Percentiles rank a stretch among this genome's conserved stretches.
Conservation (phyloP, 73 alveolate species). For the Paramecium sonneborni region DNA sequence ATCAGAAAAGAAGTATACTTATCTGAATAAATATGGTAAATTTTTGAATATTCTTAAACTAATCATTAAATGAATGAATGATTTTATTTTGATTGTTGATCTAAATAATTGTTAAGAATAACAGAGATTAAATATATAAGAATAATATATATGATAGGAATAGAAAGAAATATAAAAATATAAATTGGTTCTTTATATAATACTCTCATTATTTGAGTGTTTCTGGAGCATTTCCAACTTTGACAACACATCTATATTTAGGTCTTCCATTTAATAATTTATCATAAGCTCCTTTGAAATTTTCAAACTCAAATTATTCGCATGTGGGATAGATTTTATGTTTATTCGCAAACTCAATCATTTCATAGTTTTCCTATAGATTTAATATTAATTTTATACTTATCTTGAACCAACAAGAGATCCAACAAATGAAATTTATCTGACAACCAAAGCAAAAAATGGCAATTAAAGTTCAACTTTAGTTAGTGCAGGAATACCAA, state of each 20-base stretch:
- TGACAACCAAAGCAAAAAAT: conserved; percentile 66
- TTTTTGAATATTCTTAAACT: too few species aligned
- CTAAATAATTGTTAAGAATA: too few species aligned
- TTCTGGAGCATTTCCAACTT: conserved; percentile 40
- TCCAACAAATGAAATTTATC: conserved; percentile 63
- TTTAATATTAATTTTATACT: background rate
- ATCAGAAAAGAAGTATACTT: too few species aligned
- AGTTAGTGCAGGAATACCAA: conserved; percentile 71
- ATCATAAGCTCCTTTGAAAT: conserved; percentile 43
- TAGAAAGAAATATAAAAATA: background rate
- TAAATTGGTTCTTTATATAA: background rate
- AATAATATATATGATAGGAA: too few species aligned
- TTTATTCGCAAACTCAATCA: conserved; percentile 62
- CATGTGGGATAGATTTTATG: conserved; percentile 60
- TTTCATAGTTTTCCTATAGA: conserved; percentile 51
- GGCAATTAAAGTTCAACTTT: conserved; percentile 57
- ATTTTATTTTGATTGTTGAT: too few species aligned
- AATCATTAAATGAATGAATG: too few species aligned
- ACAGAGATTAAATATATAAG: background rate
- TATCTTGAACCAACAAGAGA: conserved; percentile 73
- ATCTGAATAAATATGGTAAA: too few species aligned
- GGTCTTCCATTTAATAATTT: conserved; percentile 25
- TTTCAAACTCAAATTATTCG: conserved; percentile 60
- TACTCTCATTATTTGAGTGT: conserved; percentile 24
- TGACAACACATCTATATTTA: conserved; percentile 43